A percentile compares a stretch with the other conserved stretches of the same genome.
These are phyloP conservation scores for Lycium barbarum DNA, from an alignment of 257 asterid species.

Conservation along the genomic window DNA sequence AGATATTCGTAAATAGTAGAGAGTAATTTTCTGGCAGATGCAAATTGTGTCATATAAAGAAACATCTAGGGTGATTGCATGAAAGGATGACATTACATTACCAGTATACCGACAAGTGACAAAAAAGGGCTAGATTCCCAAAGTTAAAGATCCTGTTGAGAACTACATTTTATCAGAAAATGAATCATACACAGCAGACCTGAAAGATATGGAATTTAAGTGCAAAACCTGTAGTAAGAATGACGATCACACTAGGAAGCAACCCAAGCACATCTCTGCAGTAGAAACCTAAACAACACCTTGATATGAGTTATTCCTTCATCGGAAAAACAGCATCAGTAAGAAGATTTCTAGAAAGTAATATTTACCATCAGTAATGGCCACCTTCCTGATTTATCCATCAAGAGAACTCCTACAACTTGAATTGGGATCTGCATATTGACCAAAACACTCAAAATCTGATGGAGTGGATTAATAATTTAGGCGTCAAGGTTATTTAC, in stretches of 20 bases:
- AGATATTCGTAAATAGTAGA: neutral
- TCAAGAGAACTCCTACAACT: conserved; percentile 67
- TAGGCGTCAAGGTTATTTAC: conserved; percentile 33
- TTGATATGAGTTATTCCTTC: neutral
- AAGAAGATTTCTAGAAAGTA: neutral
- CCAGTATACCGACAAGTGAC: conserved; percentile 82
- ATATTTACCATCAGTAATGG: conserved; percentile 69
- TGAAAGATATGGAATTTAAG: neutral
- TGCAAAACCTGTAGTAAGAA: conserved; percentile 71
- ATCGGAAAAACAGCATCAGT: neutral
- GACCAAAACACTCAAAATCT: neutral
- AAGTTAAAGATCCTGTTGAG: conserved; percentile 61
- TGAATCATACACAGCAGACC: neutral
- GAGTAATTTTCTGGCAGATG: neutral
- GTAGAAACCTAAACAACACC: conserved; percentile 65
- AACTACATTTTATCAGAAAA: conserved; percentile 28
- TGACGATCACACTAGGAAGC: conserved; percentile 70
- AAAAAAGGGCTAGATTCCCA: conserved; percentile 72
- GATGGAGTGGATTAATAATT: neutral
- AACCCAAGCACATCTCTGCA: conserved; percentile 79
- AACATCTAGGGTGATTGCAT: neutral
- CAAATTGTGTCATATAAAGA: neutral
- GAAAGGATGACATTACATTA: conserved; percentile 38
- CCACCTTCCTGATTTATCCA: conserved; percentile 87
- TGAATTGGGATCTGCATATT: conserved; percentile 79